Evolutionary conservation across 805 yeast genomes (phyloP), one percentile per base, ranked within the genome.

Genomic region (Candida verbasci): DNA sequence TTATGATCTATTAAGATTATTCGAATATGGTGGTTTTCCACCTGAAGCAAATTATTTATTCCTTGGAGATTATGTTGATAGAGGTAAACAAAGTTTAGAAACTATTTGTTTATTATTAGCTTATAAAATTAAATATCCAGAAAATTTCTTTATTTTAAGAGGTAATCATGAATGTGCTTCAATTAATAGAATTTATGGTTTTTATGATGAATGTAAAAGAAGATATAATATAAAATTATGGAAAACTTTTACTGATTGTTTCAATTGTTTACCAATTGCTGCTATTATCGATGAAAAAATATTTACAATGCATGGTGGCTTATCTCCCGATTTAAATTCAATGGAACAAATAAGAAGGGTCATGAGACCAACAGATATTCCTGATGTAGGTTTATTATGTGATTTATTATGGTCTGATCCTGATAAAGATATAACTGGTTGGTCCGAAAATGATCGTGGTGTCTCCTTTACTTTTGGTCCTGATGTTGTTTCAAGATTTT

Each of bases 381-480:
- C 98, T 38, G 98, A 91, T 64, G 95, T 88, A 43, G 98, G 98
- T 18, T 76, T 91, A 53, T 75, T 91, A 53, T 91, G 97, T 72
- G 98, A 91, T 65, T 74, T 91, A 62, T 76, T 91, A 54, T 91
- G 98, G 98, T 86, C 96, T 2, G 98, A 91, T 62, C 98, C 98
- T 17, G 97, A 91, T 65, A 91, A 93, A 66, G 97, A 89, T 65
- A 89, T 91, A 50, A 87, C 93, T 23, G 98, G 97, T 14, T 91
- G 98, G 98, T 83, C 94, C 52, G 98, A 93, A 69, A 91, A 93
- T 62, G 98, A 93, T 69, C 85, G 98, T 68, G 97, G 97, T 58
- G 97, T 91, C 44, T 88, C 97, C 17, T 91, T 89, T 65, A 91
- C 97, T n/a, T 91, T 93, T 67, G 97, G 97, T n/a, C 97, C 97